phyloP scores from a whole-genome alignment of 345 rosid genomes.

The Citrus medica region DNA sequence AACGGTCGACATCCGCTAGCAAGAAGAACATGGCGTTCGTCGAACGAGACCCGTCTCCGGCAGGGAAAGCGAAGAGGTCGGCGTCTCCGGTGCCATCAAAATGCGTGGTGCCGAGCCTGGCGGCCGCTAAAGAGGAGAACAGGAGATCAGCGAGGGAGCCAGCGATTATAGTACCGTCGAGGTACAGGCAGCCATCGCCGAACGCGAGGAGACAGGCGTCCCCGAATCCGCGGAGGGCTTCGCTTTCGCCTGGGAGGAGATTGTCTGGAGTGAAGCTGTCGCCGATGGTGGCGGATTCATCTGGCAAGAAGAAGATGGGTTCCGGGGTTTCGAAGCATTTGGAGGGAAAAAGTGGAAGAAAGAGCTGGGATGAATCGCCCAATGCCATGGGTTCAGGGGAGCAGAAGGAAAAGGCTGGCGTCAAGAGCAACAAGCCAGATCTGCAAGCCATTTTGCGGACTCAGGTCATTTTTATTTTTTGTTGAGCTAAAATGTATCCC shows the following conservation, averaged over 20 bases:
- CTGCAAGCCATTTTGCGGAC: constrained; percentile 75
- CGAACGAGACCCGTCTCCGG: constrained; percentile 79
- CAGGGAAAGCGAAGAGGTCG: constrained; percentile 73
- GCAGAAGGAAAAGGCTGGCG: constrained; percentile 40
- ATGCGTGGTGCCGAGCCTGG: constrained; percentile 85
- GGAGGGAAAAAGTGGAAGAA: constrained; percentile 53
- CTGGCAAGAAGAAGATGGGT: constrained; percentile 73
- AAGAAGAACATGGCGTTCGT: constrained; percentile 38
- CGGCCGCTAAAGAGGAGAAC: constrained; percentile 72
- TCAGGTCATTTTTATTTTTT: constrained; percentile 41
- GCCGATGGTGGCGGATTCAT: constrained; percentile 63
- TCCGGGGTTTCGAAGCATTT: constrained; percentile 74
- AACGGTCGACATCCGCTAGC: constrained; percentile 53
- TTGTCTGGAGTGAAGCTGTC: constrained; percentile 73
- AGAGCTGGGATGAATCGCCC: constrained; percentile 68
- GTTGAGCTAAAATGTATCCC: no score
- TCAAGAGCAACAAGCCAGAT: constrained; percentile 58
- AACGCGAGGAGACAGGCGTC: constrained; percentile 71
- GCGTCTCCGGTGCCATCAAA: constrained; percentile 89
- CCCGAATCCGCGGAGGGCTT: constrained; percentile 62
- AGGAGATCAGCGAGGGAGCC: constrained; percentile 67
- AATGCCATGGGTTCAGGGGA: constrained; percentile 29
- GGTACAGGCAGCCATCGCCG: constrained; percentile 93
- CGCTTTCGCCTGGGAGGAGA: constrained; percentile 81
- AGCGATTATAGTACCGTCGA: constrained; percentile 83